Conservation (phyloP, 139 green algal species). For the Closterium sp. region DNA sequence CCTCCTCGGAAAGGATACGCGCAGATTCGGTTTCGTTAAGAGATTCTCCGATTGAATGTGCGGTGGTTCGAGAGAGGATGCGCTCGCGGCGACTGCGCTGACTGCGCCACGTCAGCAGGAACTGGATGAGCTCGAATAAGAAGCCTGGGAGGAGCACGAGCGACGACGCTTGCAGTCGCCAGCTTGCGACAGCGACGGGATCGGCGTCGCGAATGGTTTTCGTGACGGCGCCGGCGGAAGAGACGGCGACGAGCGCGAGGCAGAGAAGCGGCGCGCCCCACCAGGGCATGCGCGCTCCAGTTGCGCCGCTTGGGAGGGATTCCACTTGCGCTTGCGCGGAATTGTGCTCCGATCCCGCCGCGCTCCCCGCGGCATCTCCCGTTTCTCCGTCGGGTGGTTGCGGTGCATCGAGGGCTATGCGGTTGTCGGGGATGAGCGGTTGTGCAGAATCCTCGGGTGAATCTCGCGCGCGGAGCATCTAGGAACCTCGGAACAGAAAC, state of each 20-base stretch:
- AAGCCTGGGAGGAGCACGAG: constrained; percentile 17
- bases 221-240: constrained; percentile 26
- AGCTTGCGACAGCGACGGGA: constrained; percentile 19
- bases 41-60: background rate
- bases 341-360: background rate
- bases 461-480: background rate
- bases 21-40: background rate
- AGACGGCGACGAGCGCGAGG: constrained; percentile 17
- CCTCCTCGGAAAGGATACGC: background rate
- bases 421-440: background rate
- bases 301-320: background rate
- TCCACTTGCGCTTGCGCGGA: background rate
- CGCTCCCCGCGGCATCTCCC: background rate
- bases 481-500: background rate
- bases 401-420: background rate
- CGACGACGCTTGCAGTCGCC: constrained; percentile 35
- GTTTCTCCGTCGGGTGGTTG: background rate
- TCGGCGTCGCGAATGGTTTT: constrained; percentile 27
- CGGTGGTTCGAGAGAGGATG: background rate
- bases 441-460: background rate
- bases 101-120: background rate
- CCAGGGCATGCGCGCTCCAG: background rate
- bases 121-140: constrained; percentile 19
- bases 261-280: constrained; percentile 7
- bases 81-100: background rate